Evolutionary conservation across 306 rosid species (phyloP), one percentile per base, ranked within the genome.

Genomic region (Prunus padus): DNA sequence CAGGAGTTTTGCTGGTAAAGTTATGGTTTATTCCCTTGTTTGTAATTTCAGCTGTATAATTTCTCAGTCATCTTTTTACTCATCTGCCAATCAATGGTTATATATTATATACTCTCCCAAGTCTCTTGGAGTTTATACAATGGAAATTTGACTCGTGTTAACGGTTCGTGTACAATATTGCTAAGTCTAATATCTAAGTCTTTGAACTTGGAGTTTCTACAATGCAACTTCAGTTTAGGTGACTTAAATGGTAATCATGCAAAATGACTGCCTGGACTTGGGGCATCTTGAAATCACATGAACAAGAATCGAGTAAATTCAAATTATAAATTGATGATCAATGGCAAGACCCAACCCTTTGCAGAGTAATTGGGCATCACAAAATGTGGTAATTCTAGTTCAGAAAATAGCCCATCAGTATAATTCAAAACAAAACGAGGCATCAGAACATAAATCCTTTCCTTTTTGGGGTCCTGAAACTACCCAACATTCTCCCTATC

Each of bases 41-140:
- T 52, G 63, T 70, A 70, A 70, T 5, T 50, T 71, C 64, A 20
- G 18, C 46, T 5, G 75, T 33, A 37, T n/a, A 37, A 71, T 4
- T 28, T 59, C 19, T 23, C 18, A 19, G 3, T 54, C 47, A 4
- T 25, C 25, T 15, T 49, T 28, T 28, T 28, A 28, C 40, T 4
- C 44, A 49, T 16, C 16, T 26, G 16, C 23, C 42, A 15, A 9
- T 45, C 20, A 8, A 49, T 28, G 45, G 25, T 49, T 28, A 19
- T 10, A 45, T 11, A 8, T 45, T 4, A 46, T 54, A 26, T 15
- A 69, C 73, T 15, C 28, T 50, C 23, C 73, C 31, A 28, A 3
- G 31, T 28, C 31, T 2, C 30, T 28, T 28, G 30, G 31, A 28
- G 31, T 28, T 28, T 3, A 28, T 28, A 28, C 31, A 28, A 28